A percentile compares a stretch with the other conserved stretches of the same genome.
Evolutionary conservation across 2,329 filamentous ascomycete genomes (phyloP).

Genomic region (Pseudopithomyces maydicus): DNA sequence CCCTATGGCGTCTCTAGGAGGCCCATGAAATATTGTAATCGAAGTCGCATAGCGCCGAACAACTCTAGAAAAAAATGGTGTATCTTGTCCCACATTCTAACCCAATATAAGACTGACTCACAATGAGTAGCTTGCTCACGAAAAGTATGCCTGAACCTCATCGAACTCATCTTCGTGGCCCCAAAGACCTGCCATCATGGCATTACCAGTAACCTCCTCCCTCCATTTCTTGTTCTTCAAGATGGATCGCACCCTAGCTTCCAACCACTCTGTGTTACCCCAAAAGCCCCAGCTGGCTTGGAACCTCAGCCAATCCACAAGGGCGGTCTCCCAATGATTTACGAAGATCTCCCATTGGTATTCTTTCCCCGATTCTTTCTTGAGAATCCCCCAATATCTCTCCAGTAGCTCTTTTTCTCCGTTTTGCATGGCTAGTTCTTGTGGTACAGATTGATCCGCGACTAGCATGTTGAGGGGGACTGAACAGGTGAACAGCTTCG

Average conservation of each 20-base stretch:
- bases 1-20: too few relatives aligned
- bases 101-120: too few relatives aligned
- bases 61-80: too few relatives aligned
- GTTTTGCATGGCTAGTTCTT: constrained; percentile 54
- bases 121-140: too few relatives aligned
- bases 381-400: constrained; percentile 53
- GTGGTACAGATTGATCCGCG: constrained; percentile 32
- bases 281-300: constrained; percentile 48
- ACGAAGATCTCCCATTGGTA: constrained; percentile 63
- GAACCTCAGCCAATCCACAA: constrained; percentile 68
- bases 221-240: constrained; percentile 31
- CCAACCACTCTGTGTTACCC: constrained; percentile 44
- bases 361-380: constrained; percentile 32
- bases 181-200: constrained; percentile 5
- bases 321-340: constrained; percentile 68
- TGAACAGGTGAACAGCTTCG: constrained; percentile 71
- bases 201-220: constrained; percentile 16
- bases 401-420: constrained; percentile 59
- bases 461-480: constrained; percentile 61
- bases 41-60: too few relatives aligned
- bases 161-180: not conserved
- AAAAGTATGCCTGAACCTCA: not conserved
- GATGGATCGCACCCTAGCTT: constrained; percentile 35
- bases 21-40: too few relatives aligned
- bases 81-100: too few relatives aligned